Base-by-base conservation (phyloP, 352 stramenopile species). In the Plasmopara muralis region DNA sequence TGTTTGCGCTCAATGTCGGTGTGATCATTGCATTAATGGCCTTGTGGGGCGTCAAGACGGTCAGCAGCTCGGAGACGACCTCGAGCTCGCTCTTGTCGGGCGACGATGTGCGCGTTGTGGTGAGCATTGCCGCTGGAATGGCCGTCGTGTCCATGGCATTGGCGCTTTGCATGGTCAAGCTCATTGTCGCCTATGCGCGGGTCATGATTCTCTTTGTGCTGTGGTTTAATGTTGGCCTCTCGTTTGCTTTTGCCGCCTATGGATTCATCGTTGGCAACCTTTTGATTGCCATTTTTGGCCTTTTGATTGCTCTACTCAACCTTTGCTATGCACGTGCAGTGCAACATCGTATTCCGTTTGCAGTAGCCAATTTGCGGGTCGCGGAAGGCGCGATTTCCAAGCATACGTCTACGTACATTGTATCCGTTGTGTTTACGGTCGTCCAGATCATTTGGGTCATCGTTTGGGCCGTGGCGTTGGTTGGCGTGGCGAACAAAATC, bases 341-440 rank as follows among this genome's bases (percentile, higher is more conserved):
- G 38, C 61, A 83, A 81, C 54, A 95, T 70, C 84, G 88, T 35
- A 97, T 98, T 58, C 89, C 93, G 20, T 98, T 98, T 64, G 93
- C 93, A 4, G 81, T 89, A 10, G 86, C 91, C 15, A 98, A 97
- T 62, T 66, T 98, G 33, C 71, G 76, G 16, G 86, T 93, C 9
- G 93, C 86, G 1, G 75, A 92, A 25, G 79, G 76, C 10, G 92
- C 91, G 5, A 91, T 98, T 49, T 80, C 85, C 37, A 90, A 86
- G 53, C 93, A 98, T 66, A 76, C 62, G 55, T 87, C 84, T 6
- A 89, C 93, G 46, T 93, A 97, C 59, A 47, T 84, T 15, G 62
- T 96, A 7, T 86, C 91, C 6, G 85, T 97, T 41, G 38, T 87
- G 30, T 92, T 89, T 34, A 84, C 95, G 29, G 52, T 96, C 45